Conservation (phyloP, 306 rosid genomes). For the Quercus gilva region DNA sequence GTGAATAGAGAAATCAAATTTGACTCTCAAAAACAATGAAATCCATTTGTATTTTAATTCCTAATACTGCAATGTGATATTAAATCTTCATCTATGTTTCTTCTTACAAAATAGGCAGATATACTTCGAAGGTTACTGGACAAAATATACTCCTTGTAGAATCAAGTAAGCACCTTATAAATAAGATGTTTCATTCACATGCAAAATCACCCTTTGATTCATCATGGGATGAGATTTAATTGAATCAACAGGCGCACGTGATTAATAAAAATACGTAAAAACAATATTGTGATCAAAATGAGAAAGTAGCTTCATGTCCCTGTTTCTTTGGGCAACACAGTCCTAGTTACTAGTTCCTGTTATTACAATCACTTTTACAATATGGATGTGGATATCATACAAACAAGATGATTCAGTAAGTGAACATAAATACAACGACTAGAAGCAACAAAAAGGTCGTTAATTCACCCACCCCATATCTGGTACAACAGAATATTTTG, state of each 20-base stretch:
- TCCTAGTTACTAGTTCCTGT: slow-evolving; percentile 15
- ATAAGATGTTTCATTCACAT: not conserved
- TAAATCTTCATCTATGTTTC: not conserved
- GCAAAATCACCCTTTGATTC: not conserved
- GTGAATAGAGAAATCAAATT: slow-evolving; percentile 20
- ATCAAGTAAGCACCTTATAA: not conserved
- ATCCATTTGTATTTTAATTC: slow-evolving; percentile 10
- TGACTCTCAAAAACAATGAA: slow-evolving; percentile 6
- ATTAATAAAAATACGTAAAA: not conserved
- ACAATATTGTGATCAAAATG: not conserved
- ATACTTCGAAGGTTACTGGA: not conserved
- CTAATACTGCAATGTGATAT: slow-evolving; percentile 3
- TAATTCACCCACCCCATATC: slow-evolving; percentile 27
- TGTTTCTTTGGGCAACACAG: not conserved
- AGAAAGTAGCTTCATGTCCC: slow-evolving; percentile 1
- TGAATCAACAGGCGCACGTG: not conserved
- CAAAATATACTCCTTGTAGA: not conserved
- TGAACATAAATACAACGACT: slow-evolving; percentile 11
- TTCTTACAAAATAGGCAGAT: not conserved
- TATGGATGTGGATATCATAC: slow-evolving; percentile 5
- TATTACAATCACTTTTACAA: slow-evolving; percentile 13
- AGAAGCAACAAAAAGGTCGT: slow-evolving; percentile 20
- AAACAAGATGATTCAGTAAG: slow-evolving; percentile 9
- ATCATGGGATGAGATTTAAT: not conserved
- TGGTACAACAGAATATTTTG: not conserved